Evolutionary conservation across 2,329 filamentous ascomycete genomes (phyloP).

Genomic region (Colletotrichum brevisporum): DNA sequence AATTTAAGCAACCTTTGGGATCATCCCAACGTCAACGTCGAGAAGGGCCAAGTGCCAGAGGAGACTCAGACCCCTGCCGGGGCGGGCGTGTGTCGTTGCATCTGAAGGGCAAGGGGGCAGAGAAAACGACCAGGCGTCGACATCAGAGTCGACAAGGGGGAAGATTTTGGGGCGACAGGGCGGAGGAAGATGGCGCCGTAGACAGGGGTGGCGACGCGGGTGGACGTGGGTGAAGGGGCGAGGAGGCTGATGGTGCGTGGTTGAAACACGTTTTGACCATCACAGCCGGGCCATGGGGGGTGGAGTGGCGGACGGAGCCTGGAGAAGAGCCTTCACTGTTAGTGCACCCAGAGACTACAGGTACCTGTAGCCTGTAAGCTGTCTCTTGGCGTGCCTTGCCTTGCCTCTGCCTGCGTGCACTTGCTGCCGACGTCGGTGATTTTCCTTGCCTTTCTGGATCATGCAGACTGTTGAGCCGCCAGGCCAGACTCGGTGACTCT

Average conservation of each 20-base stretch:
- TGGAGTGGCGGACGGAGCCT: slow-evolving; percentile 7
- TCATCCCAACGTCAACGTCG: slow-evolving; percentile 50
- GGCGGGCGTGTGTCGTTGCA: slow-evolving; percentile 39
- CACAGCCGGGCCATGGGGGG: slow-evolving; percentile 30
- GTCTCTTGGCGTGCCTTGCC: background rate
- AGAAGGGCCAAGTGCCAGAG: slow-evolving; percentile 19
- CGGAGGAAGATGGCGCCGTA: background rate
- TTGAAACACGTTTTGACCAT: slow-evolving; percentile 51
- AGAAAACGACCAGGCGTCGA: slow-evolving; percentile 6
- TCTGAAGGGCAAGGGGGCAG: slow-evolving; percentile 14
- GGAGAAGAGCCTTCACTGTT: background rate
- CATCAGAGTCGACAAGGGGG: slow-evolving; percentile 19
- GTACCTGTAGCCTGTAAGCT: background rate
- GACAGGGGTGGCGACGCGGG: slow-evolving; percentile 18
- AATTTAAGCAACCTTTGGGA: slow-evolving; percentile 59
- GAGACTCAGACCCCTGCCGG: slow-evolving; percentile 47
- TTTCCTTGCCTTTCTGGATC: slow-evolving; percentile 5
- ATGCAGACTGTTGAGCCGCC: slow-evolving; percentile 1
- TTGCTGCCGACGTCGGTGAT: slow-evolving; percentile 23
- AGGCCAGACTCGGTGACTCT: background rate
- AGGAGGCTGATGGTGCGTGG: slow-evolving; percentile 42
- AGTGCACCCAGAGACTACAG: background rate
- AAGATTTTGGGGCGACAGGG: slow-evolving; percentile 2
- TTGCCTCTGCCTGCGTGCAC: slow-evolving; percentile 9
- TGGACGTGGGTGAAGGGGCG: slow-evolving; percentile 28